phyloP scores from a whole-genome alignment of 208 protist species.

The Porcisia deanei region DNA sequence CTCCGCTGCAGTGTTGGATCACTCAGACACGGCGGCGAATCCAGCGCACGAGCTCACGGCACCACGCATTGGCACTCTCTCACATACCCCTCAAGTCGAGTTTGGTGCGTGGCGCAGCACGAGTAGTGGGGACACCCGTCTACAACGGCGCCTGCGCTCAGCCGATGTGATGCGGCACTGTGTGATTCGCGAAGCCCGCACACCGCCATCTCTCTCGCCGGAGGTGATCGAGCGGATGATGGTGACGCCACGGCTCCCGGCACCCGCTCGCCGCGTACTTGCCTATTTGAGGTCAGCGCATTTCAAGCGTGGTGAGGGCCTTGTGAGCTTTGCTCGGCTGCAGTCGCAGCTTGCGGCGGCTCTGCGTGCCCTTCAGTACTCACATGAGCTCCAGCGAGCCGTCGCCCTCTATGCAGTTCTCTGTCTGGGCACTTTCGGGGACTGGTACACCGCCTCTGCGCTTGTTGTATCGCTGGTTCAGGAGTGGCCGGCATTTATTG shows the following conservation, averaged over 20 bases:
- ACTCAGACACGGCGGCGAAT: neutral
- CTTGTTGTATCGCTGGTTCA: conserved; percentile 15
- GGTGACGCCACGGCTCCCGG: conserved; percentile 9
- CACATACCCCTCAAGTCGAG: neutral
- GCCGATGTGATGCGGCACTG: conserved; percentile 34
- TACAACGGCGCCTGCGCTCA: neutral
- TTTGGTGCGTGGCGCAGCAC: conserved; percentile 41
- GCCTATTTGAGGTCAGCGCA: neutral
- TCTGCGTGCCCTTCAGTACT: conserved; percentile 6
- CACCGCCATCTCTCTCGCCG: conserved; percentile 27
- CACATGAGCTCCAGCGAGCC: conserved; percentile 7
- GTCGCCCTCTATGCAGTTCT: conserved; percentile 18
- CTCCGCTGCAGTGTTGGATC: neutral
- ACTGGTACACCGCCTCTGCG: conserved; percentile 7
- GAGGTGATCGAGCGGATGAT: conserved; percentile 25
- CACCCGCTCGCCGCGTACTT: conserved; percentile 1
- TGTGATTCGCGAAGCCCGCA: conserved; percentile 41
- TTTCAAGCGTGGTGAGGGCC: neutral
- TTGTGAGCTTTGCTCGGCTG: neutral
- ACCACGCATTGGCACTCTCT: neutral
- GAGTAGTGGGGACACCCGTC: neutral
- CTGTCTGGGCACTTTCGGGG: conserved; percentile 5
- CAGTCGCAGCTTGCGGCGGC: neutral
- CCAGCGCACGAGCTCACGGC: too few species aligned
- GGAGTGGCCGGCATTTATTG: conserved; percentile 8